Percentiles rank a stretch among this genome's conserved stretches.
Evolutionary conservation across 2,329 filamentous ascomycete genomes (phyloP).

Genomic region (Pseudocercospora crystallina): DNA sequence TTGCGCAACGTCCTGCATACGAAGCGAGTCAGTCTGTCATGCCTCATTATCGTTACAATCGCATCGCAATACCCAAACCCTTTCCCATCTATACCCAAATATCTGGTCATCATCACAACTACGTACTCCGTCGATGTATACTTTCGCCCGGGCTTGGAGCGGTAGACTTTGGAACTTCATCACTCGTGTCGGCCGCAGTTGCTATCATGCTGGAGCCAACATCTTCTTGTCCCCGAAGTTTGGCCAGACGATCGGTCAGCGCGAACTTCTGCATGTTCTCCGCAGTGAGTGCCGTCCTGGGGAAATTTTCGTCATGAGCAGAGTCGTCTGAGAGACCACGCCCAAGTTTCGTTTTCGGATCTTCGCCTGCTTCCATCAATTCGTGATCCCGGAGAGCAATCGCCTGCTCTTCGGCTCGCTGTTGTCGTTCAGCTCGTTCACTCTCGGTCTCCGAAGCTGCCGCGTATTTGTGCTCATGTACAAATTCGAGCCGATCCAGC

Average conservation of each 20-base stretch:
- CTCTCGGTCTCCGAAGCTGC: constrained; percentile 45
- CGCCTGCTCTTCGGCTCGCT: constrained; percentile 56
- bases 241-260: constrained; percentile 14
- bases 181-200: constrained; percentile 17
- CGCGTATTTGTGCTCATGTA: constrained; percentile 40
- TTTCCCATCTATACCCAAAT: neutral
- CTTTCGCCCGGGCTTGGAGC: neutral
- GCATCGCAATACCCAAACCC: no score
- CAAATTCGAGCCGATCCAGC: constrained; percentile 36
- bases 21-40: no score
- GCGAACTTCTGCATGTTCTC: constrained; percentile 36
- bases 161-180: constrained; percentile 1
- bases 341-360: constrained; percentile 33
- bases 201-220: constrained; percentile 21
- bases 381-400: constrained; percentile 56
- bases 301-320: constrained; percentile 10
- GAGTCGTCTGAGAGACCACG: constrained; percentile 21
- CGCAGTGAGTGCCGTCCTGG: constrained; percentile 24
- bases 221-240: constrained; percentile 9
- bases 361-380: constrained; percentile 49
- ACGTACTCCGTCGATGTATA: constrained; percentile 12
- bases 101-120: neutral
- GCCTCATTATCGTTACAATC: no score
- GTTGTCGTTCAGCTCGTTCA: constrained; percentile 48
- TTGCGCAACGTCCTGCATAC: no score